Percentiles rank a stretch among this genome's conserved stretches.
phyloP scores from a whole-genome alignment of 805 yeast genomes.

The Metschnikowia orientalis region DNA sequence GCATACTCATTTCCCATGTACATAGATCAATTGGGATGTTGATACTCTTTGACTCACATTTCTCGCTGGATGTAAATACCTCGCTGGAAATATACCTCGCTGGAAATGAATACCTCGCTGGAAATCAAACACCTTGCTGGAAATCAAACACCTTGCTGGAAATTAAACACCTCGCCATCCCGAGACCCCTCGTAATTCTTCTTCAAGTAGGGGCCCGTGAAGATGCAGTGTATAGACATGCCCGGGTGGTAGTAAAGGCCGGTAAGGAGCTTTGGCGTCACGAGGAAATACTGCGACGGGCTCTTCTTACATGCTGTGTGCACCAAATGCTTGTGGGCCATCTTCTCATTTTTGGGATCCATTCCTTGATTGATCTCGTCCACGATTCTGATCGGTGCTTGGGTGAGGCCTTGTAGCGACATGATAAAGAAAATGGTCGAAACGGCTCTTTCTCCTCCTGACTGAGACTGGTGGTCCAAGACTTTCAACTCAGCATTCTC shows the following conservation, averaged over 20 bases:
- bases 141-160: conserved; percentile 15
- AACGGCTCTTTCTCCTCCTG: conserved; percentile 97
- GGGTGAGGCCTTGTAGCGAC: conserved; percentile 82
- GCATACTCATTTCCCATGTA: background rate
- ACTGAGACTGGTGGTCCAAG: conserved; percentile 82
- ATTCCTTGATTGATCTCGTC: conserved; percentile 99
- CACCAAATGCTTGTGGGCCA: conserved; percentile 81
- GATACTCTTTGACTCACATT: background rate
- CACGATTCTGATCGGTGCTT: conserved; percentile 89
- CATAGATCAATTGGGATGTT: background rate
- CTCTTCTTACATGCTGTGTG: conserved; percentile 63
- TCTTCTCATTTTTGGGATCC: conserved; percentile 90
- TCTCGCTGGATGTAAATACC: background rate
- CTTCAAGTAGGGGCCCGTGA: conserved; percentile 31
- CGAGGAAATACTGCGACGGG: conserved; percentile 79
- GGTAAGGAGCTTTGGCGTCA: conserved; percentile 86
- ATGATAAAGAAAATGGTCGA: conserved; percentile 87
- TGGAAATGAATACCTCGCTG: background rate
- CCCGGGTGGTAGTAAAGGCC: conserved; percentile 69
- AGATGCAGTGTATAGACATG: conserved; percentile 83
- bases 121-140: conserved; percentile 1
- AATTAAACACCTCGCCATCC: conserved; percentile 30
- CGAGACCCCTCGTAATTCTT: conserved; percentile 5
- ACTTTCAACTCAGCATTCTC: conserved; percentile 65
- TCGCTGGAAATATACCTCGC: background rate